These are phyloP conservation scores for Davidsoniella eucalypti DNA, from an alignment of 2,329 filamentous ascomycete species.

Conservation along the genomic window DNA sequence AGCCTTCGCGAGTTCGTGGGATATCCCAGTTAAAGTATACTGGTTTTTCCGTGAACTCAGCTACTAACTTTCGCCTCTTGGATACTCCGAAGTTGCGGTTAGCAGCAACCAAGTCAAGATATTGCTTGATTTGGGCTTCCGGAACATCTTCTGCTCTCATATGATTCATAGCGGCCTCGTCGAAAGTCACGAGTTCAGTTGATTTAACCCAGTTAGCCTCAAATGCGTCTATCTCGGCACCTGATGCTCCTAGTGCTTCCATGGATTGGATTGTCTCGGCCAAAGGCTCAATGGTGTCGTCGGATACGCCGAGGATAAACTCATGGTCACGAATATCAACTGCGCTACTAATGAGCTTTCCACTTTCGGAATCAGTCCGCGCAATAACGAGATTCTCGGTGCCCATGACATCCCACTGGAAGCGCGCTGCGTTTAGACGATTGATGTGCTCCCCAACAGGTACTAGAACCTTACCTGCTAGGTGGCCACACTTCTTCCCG, in stretches of 20 bases:
- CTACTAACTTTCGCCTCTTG: slow-evolving; percentile 57
- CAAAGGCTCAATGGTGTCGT: slow-evolving; percentile 57
- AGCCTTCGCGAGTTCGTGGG: slow-evolving; percentile 83
- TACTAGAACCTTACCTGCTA: slow-evolving; percentile 90
- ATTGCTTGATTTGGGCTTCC: slow-evolving; percentile 48
- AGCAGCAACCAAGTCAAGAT: slow-evolving; percentile 42
- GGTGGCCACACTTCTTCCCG: slow-evolving; percentile 94
- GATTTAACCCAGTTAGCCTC: slow-evolving; percentile 80
- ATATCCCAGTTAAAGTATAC: slow-evolving; percentile 82
- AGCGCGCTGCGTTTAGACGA: slow-evolving; percentile 74
- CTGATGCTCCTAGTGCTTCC: slow-evolving; percentile 63
- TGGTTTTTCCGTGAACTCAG: slow-evolving; percentile 45
- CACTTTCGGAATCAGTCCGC: slow-evolving; percentile 87
- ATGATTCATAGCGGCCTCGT: slow-evolving; percentile 71
- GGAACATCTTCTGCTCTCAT: slow-evolving; percentile 49
- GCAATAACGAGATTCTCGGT: slow-evolving; percentile 89
- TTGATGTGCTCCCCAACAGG: slow-evolving; percentile 94
- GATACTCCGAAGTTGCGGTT: slow-evolving; percentile 64
- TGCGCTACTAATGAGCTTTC: slow-evolving; percentile 73
- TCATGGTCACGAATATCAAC: slow-evolving; percentile 93
- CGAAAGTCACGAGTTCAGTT: slow-evolving; percentile 75
- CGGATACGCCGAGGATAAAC: slow-evolving; percentile 78
- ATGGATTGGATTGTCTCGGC: slow-evolving; percentile 81
- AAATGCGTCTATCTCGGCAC: slow-evolving; percentile 67
- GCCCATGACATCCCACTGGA: slow-evolving; percentile 98